These are phyloP conservation scores for Dunaliella primolecta DNA, from an alignment of 139 green algal species.

Conservation along the genomic window DNA sequence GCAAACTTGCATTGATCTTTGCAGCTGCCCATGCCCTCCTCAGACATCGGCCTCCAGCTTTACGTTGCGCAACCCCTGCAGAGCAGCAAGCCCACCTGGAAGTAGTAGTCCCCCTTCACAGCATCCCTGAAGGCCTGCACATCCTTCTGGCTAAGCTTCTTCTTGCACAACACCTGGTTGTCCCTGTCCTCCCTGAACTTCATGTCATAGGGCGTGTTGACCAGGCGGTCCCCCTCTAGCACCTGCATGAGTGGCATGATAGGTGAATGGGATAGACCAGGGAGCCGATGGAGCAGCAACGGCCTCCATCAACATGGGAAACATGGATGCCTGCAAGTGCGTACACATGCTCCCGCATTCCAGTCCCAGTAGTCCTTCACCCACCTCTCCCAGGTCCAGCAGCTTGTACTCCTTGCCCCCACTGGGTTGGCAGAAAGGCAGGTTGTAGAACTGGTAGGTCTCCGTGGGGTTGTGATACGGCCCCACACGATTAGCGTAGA, in stretches of 20 bases:
- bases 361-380: constrained; percentile 21
- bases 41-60: too few species aligned
- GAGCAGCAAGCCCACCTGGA: too few species aligned
- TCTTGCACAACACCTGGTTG: constrained; percentile 78
- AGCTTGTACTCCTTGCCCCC: constrained; percentile 78
- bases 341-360: not conserved
- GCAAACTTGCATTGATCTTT: too few species aligned
- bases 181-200: constrained; percentile 81
- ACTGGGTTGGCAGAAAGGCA: constrained; percentile 89
- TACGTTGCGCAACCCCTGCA: too few species aligned
- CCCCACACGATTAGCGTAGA: constrained; percentile 38
- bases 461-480: constrained; percentile 73
- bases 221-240: constrained; percentile 76
- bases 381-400: constrained; percentile 79
- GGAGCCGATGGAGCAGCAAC: too few species aligned
- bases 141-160: constrained; percentile 70
- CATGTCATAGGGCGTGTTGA: constrained; percentile 85
- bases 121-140: constrained; percentile 77
- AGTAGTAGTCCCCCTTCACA: constrained; percentile 94
- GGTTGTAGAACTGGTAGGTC: constrained; percentile 82
- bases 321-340: not conserved
- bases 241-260: constrained; percentile 38
- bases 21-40: too few species aligned
- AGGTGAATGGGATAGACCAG: too few species aligned
- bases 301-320: not conserved